Evolutionary conservation across 306 rosid species (phyloP).

Genomic region (Quercus aquifolioides): DNA sequence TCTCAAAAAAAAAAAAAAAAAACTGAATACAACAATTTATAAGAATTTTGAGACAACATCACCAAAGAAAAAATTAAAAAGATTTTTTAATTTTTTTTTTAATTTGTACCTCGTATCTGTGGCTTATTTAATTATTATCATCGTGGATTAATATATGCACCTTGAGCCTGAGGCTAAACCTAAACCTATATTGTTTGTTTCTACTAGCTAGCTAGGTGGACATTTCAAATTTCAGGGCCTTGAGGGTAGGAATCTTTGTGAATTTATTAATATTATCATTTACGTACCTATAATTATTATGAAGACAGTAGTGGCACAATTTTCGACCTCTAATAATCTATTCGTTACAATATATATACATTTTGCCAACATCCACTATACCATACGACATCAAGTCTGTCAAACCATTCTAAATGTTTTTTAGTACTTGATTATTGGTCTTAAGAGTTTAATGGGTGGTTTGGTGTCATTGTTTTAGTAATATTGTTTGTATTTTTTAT

Average conservation of each 20-base stretch:
- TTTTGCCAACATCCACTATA: no score
- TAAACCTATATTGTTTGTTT: not conserved
- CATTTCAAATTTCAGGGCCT: not conserved
- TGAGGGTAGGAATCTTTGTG: not conserved
- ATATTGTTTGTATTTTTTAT: rapidly evolving
- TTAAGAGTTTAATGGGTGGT: rapidly evolving
- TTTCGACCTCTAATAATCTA: no score
- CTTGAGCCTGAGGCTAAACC: not conserved
- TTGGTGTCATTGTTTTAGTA: rapidly evolving
- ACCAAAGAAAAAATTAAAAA: no score
- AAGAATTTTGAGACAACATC: no score
- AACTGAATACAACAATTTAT: no score
- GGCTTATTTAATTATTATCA: not conserved
- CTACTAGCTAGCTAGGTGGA: not conserved
- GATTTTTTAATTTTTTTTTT: no score
- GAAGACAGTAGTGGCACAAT: not conserved
- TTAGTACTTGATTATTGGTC: no score
- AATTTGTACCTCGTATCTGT: not conserved
- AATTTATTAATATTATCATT: not conserved
- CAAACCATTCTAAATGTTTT: no score
- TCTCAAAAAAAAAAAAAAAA: no score
- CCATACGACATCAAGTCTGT: no score
- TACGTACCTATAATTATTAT: not conserved
- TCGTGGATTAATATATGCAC: not conserved
- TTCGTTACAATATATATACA: no score